Evolutionary conservation across 306 rosid genomes (phyloP), one percentile per base, ranked within the genome.

Genomic region (Gleditsia sinensis): DNA sequence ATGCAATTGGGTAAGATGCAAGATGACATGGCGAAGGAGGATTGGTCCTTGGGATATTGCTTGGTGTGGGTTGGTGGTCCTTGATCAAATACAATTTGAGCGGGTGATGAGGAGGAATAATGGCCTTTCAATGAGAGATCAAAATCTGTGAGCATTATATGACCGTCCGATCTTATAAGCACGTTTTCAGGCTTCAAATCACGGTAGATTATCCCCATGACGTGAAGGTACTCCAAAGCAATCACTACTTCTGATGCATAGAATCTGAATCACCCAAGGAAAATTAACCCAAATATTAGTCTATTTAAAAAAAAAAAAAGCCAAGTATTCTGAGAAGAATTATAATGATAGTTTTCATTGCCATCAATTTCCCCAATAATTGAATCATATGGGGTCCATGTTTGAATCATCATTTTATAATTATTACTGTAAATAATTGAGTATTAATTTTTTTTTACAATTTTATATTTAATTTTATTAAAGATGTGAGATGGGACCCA

Each of bases 1-100:
- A 88, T 90, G 63, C 96, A 90, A 19, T 72, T 86, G 14, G 96
- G 93, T 34, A 88, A 24, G 16, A 90, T 90, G 86, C 96, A 88
- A 0, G 96, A 84, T 56, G 96, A 84, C 37, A 85, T 78, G 36
- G 91, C 67, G 49, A 73, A 83, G 0, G 83, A 77, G 25, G 85
- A 86, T 16, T 69, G 85, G 60, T 81, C 87, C 1, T 37, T 53
- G 14, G 61, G 75, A 56, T 57, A 27, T 48, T 74, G 33, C 2
- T 37, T 37, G 2, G 40, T 16, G 8, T 59, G 54, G 14, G 5
- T 19, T 28, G 78, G 75, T 30, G 63, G 66, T 43, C 77, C 61
- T 63, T 84, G 81, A 21, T 68, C 61, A 0, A 86, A 77, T 12
- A 79, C 65, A 32, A 86, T 71, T 57, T 81, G 91, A 42, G 89